These are phyloP conservation scores for Geum urbanum DNA, from an alignment of 306 rosid species.

Conservation along the genomic window DNA sequence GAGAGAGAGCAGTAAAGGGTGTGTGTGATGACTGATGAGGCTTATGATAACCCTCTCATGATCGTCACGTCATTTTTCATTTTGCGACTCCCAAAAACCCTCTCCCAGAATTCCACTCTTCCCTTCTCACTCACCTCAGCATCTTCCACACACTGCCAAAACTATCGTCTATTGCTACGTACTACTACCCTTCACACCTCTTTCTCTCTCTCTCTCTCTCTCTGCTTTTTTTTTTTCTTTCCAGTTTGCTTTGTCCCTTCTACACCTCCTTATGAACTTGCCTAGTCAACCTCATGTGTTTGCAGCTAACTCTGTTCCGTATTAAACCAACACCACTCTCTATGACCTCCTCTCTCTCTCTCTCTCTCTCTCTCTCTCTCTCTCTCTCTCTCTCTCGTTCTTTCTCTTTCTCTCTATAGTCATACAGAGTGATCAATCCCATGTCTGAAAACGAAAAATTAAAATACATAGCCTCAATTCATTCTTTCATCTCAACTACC, in stretches of 20 bases:
- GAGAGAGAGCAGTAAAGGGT: no score
- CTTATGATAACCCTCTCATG: conserved; percentile 90
- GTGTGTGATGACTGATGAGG: no score
- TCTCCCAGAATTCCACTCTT: conserved; percentile 75
- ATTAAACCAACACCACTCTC: conserved; percentile 53
- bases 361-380: no score
- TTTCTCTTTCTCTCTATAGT: conserved; percentile 22
- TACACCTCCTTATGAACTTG: conserved; percentile 12
- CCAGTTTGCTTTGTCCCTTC: conserved; percentile 5
- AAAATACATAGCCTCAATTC: conserved; percentile 27
- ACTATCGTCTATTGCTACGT: background rate
- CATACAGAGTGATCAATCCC: conserved; percentile 43
- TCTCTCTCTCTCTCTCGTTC: background rate
- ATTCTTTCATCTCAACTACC: conserved; percentile 36
- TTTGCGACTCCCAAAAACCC: conserved; percentile 69
- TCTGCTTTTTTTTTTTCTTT: background rate
- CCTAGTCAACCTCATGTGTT: conserved; percentile 53
- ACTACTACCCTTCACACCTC: background rate
- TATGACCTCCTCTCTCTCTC: no score
- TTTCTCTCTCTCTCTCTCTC: conserved; percentile 9
- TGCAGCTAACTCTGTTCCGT: conserved; percentile 45
- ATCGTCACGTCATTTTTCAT: conserved; percentile 95
- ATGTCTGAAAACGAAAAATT: no score
- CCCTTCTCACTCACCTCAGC: background rate
- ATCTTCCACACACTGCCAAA: conserved; percentile 1